Evolutionary conservation across 1,284 basidiomycete genomes (phyloP).

Genomic region (Marasmius tenuissimus): DNA sequence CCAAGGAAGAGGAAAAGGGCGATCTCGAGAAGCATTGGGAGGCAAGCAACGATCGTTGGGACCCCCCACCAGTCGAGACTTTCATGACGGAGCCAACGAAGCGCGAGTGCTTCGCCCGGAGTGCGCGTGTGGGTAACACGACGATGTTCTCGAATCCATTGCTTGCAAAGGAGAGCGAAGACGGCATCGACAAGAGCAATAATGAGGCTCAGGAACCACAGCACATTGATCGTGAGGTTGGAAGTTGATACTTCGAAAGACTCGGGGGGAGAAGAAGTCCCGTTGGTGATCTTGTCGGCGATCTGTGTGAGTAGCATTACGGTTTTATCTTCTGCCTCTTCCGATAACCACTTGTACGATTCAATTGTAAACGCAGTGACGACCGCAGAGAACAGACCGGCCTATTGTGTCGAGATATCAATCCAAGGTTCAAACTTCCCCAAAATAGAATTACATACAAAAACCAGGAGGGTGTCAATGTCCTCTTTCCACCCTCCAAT

Average conservation of each 20-base stretch:
- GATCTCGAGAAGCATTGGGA: constrained; percentile 2
- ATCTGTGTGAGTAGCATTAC: constrained; percentile 1
- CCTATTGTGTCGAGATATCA: not conserved
- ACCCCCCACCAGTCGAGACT: not conserved
- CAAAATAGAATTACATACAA: not conserved
- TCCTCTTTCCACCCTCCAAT: no score
- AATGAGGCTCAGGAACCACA: constrained; percentile 6
- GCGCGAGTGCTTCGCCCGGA: not conserved
- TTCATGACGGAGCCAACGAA: not conserved
- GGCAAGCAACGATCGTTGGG: not conserved
- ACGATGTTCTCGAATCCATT: constrained; percentile 11
- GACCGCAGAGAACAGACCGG: constrained; percentile 4
- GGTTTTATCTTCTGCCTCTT: not conserved
- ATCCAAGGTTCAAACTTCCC: not conserved
- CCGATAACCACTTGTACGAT: constrained; percentile 1
- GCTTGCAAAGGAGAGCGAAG: constrained; percentile 9
- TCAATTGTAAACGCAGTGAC: constrained; percentile 7
- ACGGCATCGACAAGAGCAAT: constrained; percentile 2
- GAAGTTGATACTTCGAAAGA: not conserved
- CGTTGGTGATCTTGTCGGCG: not conserved
- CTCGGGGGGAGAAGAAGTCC: not conserved
- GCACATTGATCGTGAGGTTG: not conserved
- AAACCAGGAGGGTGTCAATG: not conserved
- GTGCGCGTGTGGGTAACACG: not conserved
- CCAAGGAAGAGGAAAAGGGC: constrained; percentile 3